Percentiles rank a stretch among this genome's conserved stretches.
Conservation (phyloP, 257 asterid species). For the Rubia yunnanensis region DNA sequence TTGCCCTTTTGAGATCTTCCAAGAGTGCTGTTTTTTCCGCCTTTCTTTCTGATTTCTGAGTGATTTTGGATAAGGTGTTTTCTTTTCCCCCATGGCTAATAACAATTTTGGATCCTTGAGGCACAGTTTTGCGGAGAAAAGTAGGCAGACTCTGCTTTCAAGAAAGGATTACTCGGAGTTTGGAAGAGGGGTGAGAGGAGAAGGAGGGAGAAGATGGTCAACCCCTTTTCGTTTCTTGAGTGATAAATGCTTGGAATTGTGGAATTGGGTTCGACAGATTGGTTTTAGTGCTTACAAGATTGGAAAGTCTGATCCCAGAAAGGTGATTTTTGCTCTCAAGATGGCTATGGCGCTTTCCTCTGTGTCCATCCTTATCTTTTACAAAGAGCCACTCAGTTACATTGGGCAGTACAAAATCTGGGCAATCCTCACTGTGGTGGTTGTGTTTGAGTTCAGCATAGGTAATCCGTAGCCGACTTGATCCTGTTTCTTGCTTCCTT, state of each 20-base stretch:
- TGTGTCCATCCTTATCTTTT: slow-evolving; percentile 42
- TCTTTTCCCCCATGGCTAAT: too few species aligned
- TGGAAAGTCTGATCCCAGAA: slow-evolving; percentile 45
- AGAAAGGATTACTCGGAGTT: slow-evolving; percentile 37
- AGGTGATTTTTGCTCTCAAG: slow-evolving; percentile 35
- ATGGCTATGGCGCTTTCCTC: slow-evolving; percentile 38
- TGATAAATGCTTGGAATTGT: slow-evolving; percentile 8
- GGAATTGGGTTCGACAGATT: slow-evolving; percentile 6
- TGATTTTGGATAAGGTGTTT: too few species aligned
- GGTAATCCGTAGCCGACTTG: slow-evolving; percentile 23
- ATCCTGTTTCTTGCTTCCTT: neutral
- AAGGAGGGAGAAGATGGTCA: neutral
- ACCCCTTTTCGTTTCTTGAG: slow-evolving; percentile 13
- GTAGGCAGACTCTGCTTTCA: slow-evolving; percentile 45
- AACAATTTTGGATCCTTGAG: slow-evolving; percentile 43
- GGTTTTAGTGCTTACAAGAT: slow-evolving; percentile 21
- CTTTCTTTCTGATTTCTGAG: neutral
- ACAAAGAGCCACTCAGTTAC: slow-evolving; percentile 31
- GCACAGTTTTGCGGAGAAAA: slow-evolving; percentile 54
- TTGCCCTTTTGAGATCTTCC: neutral
- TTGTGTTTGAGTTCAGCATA: slow-evolving; percentile 84
- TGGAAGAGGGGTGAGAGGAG: slow-evolving; percentile 18
- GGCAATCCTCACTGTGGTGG: slow-evolving; percentile 62
- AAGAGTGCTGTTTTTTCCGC: neutral
- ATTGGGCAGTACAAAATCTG: slow-evolving; percentile 35